A percentile compares a stretch with the other conserved stretches of the same genome.
Conservation (phyloP, 2,329 filamentous ascomycete genomes). For the Coniochaeta hoffmannii region DNA sequence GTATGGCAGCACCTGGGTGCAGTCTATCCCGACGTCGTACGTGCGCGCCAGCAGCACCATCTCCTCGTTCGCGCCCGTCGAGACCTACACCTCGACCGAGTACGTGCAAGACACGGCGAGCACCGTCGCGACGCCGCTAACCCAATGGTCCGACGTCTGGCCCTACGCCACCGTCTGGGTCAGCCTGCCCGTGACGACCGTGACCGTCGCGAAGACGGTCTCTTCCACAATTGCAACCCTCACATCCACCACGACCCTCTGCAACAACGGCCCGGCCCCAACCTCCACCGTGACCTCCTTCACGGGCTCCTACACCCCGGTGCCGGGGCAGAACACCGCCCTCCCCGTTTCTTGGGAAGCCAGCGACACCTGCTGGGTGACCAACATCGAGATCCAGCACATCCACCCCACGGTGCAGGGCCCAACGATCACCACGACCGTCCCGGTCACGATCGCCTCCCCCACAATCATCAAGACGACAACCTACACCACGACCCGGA, state of each 20-base stretch:
- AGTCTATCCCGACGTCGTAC: neutral
- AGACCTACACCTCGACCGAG: neutral
- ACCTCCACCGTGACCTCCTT: conserved; percentile 15
- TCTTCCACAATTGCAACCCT: neutral
- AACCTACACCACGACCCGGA: neutral
- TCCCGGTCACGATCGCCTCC: conserved; percentile 24
- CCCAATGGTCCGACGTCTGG: neutral
- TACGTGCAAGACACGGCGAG: neutral
- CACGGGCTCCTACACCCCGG: conserved; percentile 15
- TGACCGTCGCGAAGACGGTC: neutral
- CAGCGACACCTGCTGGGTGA: conserved; percentile 12
- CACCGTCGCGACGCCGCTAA: neutral
- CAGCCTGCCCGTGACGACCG: neutral
- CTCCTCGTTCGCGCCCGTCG: neutral
- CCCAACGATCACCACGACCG: conserved; percentile 23
- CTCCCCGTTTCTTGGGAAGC: conserved; percentile 7
- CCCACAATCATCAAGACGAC: too few relatives aligned
- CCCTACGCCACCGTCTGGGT: neutral
- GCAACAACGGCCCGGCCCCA: conserved; percentile 13
- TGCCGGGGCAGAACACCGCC: conserved; percentile 15
- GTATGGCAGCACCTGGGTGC: neutral
- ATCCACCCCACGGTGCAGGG: conserved; percentile 9
- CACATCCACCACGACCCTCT: conserved; percentile 9
- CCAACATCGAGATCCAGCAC: conserved; percentile 8
- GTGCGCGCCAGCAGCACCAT: neutral